These are phyloP conservation scores for Rhododendron molle DNA, from an alignment of 148 eudicot species.

Conservation along the genomic window DNA sequence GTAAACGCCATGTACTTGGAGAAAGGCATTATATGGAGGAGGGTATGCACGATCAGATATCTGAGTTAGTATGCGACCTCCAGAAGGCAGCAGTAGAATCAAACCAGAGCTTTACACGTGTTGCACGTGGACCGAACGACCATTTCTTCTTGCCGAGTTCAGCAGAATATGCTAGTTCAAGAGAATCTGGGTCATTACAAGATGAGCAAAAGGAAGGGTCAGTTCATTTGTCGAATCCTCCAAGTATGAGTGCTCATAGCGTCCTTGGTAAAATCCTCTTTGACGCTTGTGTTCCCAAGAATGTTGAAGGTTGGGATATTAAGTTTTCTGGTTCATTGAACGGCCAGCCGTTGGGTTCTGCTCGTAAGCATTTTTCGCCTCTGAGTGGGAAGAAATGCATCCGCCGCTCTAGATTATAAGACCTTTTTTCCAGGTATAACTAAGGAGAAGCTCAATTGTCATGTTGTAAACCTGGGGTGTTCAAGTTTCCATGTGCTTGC, in stretches of 20 bases:
- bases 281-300: slow-evolving; percentile 67
- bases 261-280: slow-evolving; percentile 57
- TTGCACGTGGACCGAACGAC: slow-evolving; percentile 48
- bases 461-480: not conserved
- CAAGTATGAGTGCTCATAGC: slow-evolving; percentile 47
- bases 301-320: slow-evolving; percentile 70
- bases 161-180: slow-evolving; percentile 17
- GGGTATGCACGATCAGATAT: slow-evolving; percentile 39
- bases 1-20: slow-evolving; percentile 34
- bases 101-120: slow-evolving; percentile 48
- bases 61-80: slow-evolving; percentile 50
- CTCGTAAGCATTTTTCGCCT: slow-evolving; percentile 24
- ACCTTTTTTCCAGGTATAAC: not conserved
- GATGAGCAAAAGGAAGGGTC: slow-evolving; percentile 39
- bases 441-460: not conserved
- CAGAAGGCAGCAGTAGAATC: slow-evolving; percentile 61
- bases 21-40: slow-evolving; percentile 26
- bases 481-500: not conserved
- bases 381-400: slow-evolving; percentile 25
- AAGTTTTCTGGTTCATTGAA: slow-evolving; percentile 46
- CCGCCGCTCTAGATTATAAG: slow-evolving; percentile 32
- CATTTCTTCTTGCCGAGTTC: slow-evolving; percentile 52
- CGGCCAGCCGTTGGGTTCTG: slow-evolving; percentile 41
- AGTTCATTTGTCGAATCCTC: slow-evolving; percentile 26
- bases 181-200: slow-evolving; percentile 27